These are phyloP conservation scores for Trametopsis cervina DNA, from an alignment of 768 basidiomycete species.

Conservation along the genomic window DNA sequence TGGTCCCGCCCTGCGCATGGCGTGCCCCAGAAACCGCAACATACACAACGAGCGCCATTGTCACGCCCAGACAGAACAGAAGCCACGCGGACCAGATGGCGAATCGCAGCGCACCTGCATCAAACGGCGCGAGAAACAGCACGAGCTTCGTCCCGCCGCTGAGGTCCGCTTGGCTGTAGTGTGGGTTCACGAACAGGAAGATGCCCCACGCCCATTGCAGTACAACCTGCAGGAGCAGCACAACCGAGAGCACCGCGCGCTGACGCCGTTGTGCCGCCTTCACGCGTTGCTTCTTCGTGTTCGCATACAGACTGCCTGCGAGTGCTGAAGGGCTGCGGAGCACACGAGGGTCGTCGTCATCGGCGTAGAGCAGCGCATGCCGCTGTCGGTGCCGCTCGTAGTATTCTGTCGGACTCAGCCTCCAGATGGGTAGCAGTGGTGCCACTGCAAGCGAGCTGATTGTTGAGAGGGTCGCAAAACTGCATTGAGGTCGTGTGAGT, in stretches of 20 bases:
- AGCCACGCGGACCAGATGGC: slow-evolving; percentile 21
- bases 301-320: slow-evolving; percentile 1
- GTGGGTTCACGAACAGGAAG: slow-evolving; percentile 18
- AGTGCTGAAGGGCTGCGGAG: neutral
- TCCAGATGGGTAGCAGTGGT: slow-evolving; percentile 22
- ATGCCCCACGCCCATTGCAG: slow-evolving; percentile 24
- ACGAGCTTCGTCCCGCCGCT: slow-evolving; percentile 16
- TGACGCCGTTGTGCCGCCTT: slow-evolving; percentile 15
- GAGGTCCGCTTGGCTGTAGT: slow-evolving; percentile 18
- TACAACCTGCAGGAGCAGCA: slow-evolving; percentile 21
- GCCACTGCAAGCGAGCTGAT: slow-evolving; percentile 23
- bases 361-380: slow-evolving; percentile 8
- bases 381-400: slow-evolving; percentile 10
- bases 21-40: slow-evolving; percentile 17
- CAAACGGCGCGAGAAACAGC: slow-evolving; percentile 16
- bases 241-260: slow-evolving; percentile 19
- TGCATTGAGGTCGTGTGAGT: slow-evolving; percentile 1
- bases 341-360: slow-evolving; percentile 2
- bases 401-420: slow-evolving; percentile 15
- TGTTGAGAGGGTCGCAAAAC: slow-evolving; percentile 20
- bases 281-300: slow-evolving; percentile 10
- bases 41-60: slow-evolving; percentile 15
- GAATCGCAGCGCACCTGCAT: slow-evolving; percentile 14
- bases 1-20: slow-evolving; percentile 8
- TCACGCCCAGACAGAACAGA: slow-evolving; percentile 20